Conservation (phyloP, 2,329 filamentous ascomycete genomes). For the Fusarium lateritium region DNA sequence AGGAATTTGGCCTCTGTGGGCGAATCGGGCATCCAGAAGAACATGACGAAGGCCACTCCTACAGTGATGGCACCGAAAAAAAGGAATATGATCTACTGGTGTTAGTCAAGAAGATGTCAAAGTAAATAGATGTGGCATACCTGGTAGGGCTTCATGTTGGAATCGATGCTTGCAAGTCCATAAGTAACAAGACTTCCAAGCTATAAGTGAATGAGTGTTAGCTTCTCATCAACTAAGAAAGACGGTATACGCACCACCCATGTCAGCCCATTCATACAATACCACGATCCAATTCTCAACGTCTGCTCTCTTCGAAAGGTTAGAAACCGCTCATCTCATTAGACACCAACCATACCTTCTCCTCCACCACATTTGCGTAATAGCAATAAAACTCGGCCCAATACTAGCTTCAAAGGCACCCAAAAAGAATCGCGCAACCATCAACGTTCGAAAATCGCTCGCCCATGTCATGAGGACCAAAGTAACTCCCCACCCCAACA, state of each 20-base stretch:
- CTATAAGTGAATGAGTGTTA: slow-evolving; percentile 39
- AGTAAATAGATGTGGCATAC: slow-evolving; percentile 6
- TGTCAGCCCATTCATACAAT: slow-evolving; percentile 72
- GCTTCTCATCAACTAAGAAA: not conserved
- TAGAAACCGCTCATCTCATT: slow-evolving; percentile 3
- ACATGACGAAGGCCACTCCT: slow-evolving; percentile 61
- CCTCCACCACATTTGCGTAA: slow-evolving; percentile 75
- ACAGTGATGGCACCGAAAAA: slow-evolving; percentile 68
- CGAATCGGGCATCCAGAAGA: slow-evolving; percentile 65
- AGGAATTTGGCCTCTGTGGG: slow-evolving; percentile 67
- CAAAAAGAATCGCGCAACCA: slow-evolving; percentile 68
- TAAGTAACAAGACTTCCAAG: slow-evolving; percentile 70
- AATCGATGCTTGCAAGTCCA: slow-evolving; percentile 70
- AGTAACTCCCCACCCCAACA: slow-evolving; percentile 69
- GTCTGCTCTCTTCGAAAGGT: slow-evolving; percentile 65
- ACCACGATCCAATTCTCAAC: slow-evolving; percentile 70
- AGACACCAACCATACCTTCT: slow-evolving; percentile 54
- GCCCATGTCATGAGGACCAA: slow-evolving; percentile 67
- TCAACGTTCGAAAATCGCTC: slow-evolving; percentile 63
- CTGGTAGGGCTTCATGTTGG: slow-evolving; percentile 63
- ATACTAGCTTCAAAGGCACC: slow-evolving; percentile 68
- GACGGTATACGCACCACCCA: slow-evolving; percentile 60
- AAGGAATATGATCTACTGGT: slow-evolving; percentile 64
- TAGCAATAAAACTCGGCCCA: slow-evolving; percentile 68
- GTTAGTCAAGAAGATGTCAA: accelerated